phyloP scores from a whole-genome alignment of 2,329 filamentous ascomycete species.

The Juglanconis juglandina region DNA sequence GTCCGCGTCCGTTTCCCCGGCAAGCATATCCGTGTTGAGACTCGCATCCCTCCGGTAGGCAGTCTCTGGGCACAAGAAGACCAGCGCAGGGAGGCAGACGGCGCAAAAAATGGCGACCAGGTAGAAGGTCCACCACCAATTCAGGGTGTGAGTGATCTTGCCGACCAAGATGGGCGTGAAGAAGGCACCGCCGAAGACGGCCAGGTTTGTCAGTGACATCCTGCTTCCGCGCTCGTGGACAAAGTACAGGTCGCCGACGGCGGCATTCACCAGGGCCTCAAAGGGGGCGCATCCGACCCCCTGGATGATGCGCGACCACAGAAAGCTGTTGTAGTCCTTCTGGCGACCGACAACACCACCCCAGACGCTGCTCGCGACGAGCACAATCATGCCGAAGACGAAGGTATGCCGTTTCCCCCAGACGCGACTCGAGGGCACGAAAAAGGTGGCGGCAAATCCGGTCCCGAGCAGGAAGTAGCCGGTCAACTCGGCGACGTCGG shows the following conservation, averaged over 20 bases:
- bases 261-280: conserved; percentile 84
- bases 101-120: conserved; percentile 81
- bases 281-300: conserved; percentile 85
- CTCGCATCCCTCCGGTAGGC: conserved; percentile 65
- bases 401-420: conserved; percentile 94
- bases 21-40: conserved; percentile 66
- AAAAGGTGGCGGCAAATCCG: conserved; percentile 76
- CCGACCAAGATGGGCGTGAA: conserved; percentile 86
- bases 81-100: conserved; percentile 63
- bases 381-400: conserved; percentile 69
- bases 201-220: conserved; percentile 73
- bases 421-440: conserved; percentile 81
- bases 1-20: conserved; percentile 28
- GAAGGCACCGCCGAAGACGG: conserved; percentile 56
- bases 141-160: conserved; percentile 71
- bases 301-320: conserved; percentile 79
- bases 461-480: conserved; percentile 85
- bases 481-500: conserved; percentile 76
- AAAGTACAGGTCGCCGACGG: conserved; percentile 85
- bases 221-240: conserved; percentile 81
- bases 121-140: conserved; percentile 88
- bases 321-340: conserved; percentile 65
- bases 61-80: conserved; percentile 83
- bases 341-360: conserved; percentile 58
- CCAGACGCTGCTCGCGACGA: conserved; percentile 75